A percentile compares a stretch with the other conserved stretches of the same genome.
phyloP scores from a whole-genome alignment of 1,139 yeast genomes.

The Williopsis jadinii region DNA sequence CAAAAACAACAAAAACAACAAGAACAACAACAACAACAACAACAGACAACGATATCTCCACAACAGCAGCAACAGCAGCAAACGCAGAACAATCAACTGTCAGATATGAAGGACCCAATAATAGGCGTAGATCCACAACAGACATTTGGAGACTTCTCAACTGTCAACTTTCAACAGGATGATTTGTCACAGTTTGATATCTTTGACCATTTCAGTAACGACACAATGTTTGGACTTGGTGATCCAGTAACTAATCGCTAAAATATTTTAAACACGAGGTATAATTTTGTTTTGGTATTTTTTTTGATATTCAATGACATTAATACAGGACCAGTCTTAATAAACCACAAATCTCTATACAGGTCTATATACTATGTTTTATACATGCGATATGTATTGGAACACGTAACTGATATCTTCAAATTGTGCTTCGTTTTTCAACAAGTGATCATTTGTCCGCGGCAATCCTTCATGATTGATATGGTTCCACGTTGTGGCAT shows the following conservation, averaged over 20 bases:
- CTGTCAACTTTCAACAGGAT: too few relatives aligned
- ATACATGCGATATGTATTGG: slow-evolving; percentile 79
- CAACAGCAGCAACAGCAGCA: slow-evolving; percentile 8
- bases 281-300: too few relatives aligned
- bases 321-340: too few relatives aligned
- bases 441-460: slow-evolving; percentile 66
- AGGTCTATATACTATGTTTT: not conserved
- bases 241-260: not conserved
- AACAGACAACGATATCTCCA: not conserved
- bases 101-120: too few relatives aligned
- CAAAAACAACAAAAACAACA: too few relatives aligned
- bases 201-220: slow-evolving; percentile 1
- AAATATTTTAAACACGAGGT: too few relatives aligned
- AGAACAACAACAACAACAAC: not conserved
- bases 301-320: too few relatives aligned
- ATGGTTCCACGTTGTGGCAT: slow-evolving; percentile 97
- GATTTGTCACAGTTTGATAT: slow-evolving; percentile 1
- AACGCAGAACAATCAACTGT: not conserved
- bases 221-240: slow-evolving; percentile 2
- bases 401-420: slow-evolving; percentile 80
- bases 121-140: too few relatives aligned
- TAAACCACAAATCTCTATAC: too few relatives aligned
- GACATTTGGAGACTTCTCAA: too few relatives aligned
- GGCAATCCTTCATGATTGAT: slow-evolving; percentile 54
- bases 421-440: slow-evolving; percentile 64